Base-by-base conservation (phyloP, 2,329 filamentous ascomycete genomes). In the Microdochium bolleyi region DNA sequence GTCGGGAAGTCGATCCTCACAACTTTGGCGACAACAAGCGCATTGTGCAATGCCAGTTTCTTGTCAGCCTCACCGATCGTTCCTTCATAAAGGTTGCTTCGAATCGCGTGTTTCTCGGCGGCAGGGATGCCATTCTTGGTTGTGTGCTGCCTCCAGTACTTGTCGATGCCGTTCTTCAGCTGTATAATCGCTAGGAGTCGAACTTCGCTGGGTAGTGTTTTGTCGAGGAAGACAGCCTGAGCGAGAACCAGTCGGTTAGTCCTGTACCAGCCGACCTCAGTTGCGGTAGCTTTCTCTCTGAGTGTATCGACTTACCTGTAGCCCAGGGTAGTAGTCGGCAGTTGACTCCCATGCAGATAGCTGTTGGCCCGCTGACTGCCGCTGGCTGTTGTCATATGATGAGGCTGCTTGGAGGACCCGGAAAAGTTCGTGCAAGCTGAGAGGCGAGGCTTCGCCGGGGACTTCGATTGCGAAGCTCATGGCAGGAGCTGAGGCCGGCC, bases 111-210 rank as follows among this genome's bases (percentile, higher is more conserved):
- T 69, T 94, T 96, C 65, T 96, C 89, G 21, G 87, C 80, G 25
- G 82, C 80, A 65, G 85, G 83, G 53, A 87, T 80, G 50, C 89
- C 83, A 32, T 88, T 88, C 65, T 74, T 77, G 25, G 66, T 60
- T 32, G 72, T 65, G 78, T 89, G 64, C n/a, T 71, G 60, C 14
- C 94, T 82, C 94, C 94, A 99, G 69, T 91, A 90, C 66, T 87
- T 91, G 67, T 97, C 92, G 69, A 97, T 92, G 52, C 92, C 94
- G 68, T 97, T 96, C 68, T 97, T 97, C 52, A 99, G 78, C 66
- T 96, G 89, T 60, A 97, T 96, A 54, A 97, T 83, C 52, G 92
- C 88, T 11, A 96, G 84, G 63, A 95, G 91, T 56, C 94, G 88
- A 51, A 92, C 81, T 62, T 95, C 85, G 54, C 82, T 71, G 1